phyloP scores from a whole-genome alignment of 1,139 yeast genomes.

The Dujonia santamariae region DNA sequence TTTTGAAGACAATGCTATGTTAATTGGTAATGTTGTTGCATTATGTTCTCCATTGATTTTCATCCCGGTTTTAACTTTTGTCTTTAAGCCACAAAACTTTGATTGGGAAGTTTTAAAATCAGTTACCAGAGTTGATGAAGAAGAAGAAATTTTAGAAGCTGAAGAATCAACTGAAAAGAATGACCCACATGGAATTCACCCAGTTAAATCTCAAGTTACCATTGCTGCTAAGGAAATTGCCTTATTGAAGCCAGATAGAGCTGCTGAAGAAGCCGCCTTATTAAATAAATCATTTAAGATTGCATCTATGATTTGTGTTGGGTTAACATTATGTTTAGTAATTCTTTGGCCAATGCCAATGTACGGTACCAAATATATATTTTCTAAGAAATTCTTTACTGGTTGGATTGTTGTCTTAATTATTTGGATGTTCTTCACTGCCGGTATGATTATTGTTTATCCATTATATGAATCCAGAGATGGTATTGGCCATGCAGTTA shows the following conservation, averaged over 20 bases:
- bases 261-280: slow-evolving; percentile 42
- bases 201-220: slow-evolving; percentile 35
- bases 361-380: slow-evolving; percentile 73
- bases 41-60: slow-evolving; percentile 69
- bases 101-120: slow-evolving; percentile 63
- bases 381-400: slow-evolving; percentile 69
- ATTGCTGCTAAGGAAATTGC: slow-evolving; percentile 45
- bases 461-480: slow-evolving; percentile 69
- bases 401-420: slow-evolving; percentile 81
- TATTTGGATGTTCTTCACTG: slow-evolving; percentile 65
- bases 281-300: slow-evolving; percentile 51
- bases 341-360: slow-evolving; percentile 87
- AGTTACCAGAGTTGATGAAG: slow-evolving; percentile 65
- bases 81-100: slow-evolving; percentile 67
- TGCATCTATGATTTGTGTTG: slow-evolving; percentile 54
- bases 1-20: slow-evolving; percentile 77
- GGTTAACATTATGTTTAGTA: slow-evolving; percentile 57
- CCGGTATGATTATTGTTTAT: slow-evolving; percentile 52
- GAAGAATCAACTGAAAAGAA: slow-evolving; percentile 21
- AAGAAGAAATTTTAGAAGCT: slow-evolving; percentile 51
- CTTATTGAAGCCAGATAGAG: slow-evolving; percentile 26
- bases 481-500: slow-evolving; percentile 56
- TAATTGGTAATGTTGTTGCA: slow-evolving; percentile 83
- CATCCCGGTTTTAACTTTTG: slow-evolving; percentile 62
- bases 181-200: slow-evolving; percentile 37